These are phyloP conservation scores for Phialophora macrospora DNA, from an alignment of 2,329 filamentous ascomycete genomes.

Conservation along the genomic window DNA sequence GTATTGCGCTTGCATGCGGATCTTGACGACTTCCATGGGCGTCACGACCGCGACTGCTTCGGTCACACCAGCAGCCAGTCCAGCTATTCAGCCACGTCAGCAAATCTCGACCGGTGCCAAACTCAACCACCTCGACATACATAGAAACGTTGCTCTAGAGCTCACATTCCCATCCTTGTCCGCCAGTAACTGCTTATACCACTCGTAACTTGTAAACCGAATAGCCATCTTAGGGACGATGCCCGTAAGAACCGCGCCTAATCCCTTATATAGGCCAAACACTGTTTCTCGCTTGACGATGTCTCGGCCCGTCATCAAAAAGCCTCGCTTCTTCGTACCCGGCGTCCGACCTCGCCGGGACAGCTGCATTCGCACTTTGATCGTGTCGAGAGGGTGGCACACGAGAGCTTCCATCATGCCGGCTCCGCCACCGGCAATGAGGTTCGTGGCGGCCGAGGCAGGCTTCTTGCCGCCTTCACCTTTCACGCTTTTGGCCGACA, in stretches of 20 bases:
- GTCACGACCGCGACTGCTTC: slow-evolving; percentile 96
- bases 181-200: slow-evolving; percentile 84
- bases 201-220: slow-evolving; percentile 95
- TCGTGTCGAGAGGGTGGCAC: slow-evolving; percentile 95
- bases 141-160: slow-evolving; percentile 72
- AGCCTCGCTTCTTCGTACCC: slow-evolving; percentile 82
- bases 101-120: background rate
- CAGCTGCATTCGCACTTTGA: slow-evolving; percentile 99
- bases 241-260: slow-evolving; percentile 94
- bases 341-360: slow-evolving; percentile 81
- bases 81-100: slow-evolving; percentile 60
- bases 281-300: slow-evolving; percentile 91
- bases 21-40: slow-evolving; percentile 99
- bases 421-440: slow-evolving; percentile 96
- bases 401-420: slow-evolving; percentile 99
- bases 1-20: slow-evolving; percentile 95
- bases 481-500: slow-evolving; percentile 65
- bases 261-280: slow-evolving; percentile 92
- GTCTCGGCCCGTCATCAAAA: slow-evolving; percentile 80
- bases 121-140: slow-evolving; percentile 46
- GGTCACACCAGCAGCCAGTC: slow-evolving; percentile 88
- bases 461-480: slow-evolving; percentile 71
- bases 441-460: slow-evolving; percentile 83
- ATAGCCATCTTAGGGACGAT: slow-evolving; percentile 99
- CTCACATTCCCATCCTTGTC: slow-evolving; percentile 70